Evolutionary conservation across 768 basidiomycete genomes (phyloP), one percentile per base, ranked within the genome.

Genomic region (Daedaleopsis sinensis): DNA sequence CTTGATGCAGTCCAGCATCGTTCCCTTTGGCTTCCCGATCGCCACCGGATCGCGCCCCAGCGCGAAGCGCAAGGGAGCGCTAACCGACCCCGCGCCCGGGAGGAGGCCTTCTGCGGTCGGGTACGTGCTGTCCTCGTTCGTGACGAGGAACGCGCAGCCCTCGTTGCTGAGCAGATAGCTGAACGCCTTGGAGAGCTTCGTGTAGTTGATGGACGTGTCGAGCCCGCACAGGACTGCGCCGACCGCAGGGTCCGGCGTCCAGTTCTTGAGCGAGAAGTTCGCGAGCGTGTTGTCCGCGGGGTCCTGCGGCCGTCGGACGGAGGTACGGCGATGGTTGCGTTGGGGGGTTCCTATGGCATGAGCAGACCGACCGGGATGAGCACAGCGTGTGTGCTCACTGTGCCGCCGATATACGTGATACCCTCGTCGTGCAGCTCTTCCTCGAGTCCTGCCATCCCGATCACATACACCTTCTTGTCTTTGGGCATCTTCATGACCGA

Each of bases 151-250:
- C 38, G 81, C 82, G 68, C 92, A 94, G 21, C 77, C 87, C 19
- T 86, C 82, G 75, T 93, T 89, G n/a, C 86, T 84, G 43, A 84
- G 87, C 53, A 98, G 81, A 74, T 96, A 96, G 69, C 90, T 87
- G 76, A 92, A 93, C 5, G 94, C 97, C 75, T 94, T 96, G 12
- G 90, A 91, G 55, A 93, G 79, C 77, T 99, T 99, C 57, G 91
- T 93, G 78, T 98, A 99, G 76, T 93, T 97, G 71, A 97, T 82
- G 66, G 81, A 79, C 23, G 82, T 83, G 75, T 98, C 96, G 24
- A 96, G 83, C 1, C 96, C 96, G 72, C 94, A 96, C n/a, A 98
- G 80, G 15, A 99, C 96, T 11, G 93, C 96, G n/a, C 83, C 90
- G 53, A 99, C 87, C 54, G 82, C 77, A 8, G 90, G 86, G 72